A percentile compares a stretch with the other conserved stretches of the same genome.
phyloP scores from a whole-genome alignment of 106 monocot genomes.

The Dendrobium chrysotoxum region DNA sequence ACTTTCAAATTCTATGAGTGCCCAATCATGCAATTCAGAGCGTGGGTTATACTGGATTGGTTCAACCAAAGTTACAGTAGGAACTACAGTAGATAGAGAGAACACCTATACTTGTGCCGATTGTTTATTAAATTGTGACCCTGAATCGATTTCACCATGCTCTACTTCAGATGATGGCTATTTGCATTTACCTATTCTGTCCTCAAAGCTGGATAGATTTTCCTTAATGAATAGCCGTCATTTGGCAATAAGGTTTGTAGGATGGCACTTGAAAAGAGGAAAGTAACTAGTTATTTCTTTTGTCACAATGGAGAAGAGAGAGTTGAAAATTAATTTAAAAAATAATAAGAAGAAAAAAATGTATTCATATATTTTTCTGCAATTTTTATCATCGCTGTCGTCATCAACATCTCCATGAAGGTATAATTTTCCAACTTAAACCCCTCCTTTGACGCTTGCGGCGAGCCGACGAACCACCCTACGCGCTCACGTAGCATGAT shows the following conservation, averaged over 20 bases:
- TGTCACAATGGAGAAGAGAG: constrained; percentile 83
- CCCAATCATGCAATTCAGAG: constrained; percentile 15
- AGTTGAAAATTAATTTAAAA: too few species aligned
- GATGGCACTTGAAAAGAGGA: constrained; percentile 36
- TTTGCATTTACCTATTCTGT: constrained; percentile 73
- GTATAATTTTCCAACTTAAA: too few species aligned
- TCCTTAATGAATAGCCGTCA: constrained; percentile 54
- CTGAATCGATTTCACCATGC: constrained; percentile 11
- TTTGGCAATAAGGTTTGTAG: constrained; percentile 59
- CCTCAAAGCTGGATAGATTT: constrained; percentile 65
- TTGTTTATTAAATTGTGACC: constrained; percentile 76
- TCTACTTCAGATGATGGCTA: constrained; percentile 24
- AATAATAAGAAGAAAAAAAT: too few species aligned
- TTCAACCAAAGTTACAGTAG: constrained; percentile 65
- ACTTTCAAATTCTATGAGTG: neutral
- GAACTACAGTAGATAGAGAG: constrained; percentile 28
- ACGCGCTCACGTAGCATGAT: too few species aligned
- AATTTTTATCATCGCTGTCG: too few species aligned
- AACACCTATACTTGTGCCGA: constrained; percentile 33
- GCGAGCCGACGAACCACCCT: too few species aligned
- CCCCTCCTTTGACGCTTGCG: too few species aligned
- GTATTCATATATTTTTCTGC: too few species aligned
- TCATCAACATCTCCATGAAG: too few species aligned
- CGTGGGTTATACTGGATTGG: constrained; percentile 58
- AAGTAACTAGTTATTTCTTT: constrained; percentile 68